Percentiles rank a stretch among this genome's conserved stretches.
Evolutionary conservation across 1,139 yeast genomes (phyloP).

Genomic region (Geotrichum candidum): DNA sequence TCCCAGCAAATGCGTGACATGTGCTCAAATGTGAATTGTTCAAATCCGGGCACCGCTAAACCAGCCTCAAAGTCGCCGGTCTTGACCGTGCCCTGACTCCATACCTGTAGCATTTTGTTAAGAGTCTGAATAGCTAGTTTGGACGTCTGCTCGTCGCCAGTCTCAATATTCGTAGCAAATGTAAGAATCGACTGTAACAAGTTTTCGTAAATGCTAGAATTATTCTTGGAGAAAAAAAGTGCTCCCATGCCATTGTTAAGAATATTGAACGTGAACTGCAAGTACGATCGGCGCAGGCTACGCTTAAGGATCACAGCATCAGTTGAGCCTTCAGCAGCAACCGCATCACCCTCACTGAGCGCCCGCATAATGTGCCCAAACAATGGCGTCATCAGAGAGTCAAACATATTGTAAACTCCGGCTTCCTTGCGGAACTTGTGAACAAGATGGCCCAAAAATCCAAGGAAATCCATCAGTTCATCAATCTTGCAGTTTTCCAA

Average conservation of each 20-base stretch:
- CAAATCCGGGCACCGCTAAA: slow-evolving; percentile 61
- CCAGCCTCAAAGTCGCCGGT: slow-evolving; percentile 55
- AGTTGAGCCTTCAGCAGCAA: slow-evolving; percentile 35
- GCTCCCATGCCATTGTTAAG: slow-evolving; percentile 76
- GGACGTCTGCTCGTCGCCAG: slow-evolving; percentile 46
- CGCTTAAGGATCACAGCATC: slow-evolving; percentile 38
- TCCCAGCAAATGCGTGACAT: slow-evolving; percentile 68
- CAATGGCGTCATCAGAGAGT: slow-evolving; percentile 68
- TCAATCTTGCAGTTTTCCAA: slow-evolving; percentile 55
- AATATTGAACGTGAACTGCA: slow-evolving; percentile 62
- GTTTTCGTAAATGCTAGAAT: slow-evolving; percentile 55
- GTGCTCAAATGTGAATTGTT: slow-evolving; percentile 58
- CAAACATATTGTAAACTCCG: slow-evolving; percentile 64
- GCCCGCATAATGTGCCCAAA: slow-evolving; percentile 56
- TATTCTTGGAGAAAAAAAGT: slow-evolving; percentile 62
- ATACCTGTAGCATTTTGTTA: slow-evolving; percentile 55
- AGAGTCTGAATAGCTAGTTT: slow-evolving; percentile 68
- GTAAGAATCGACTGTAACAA: slow-evolving; percentile 62
- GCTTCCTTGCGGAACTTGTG: slow-evolving; percentile 67
- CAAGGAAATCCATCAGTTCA: slow-evolving; percentile 74
- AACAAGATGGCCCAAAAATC: slow-evolving; percentile 81
- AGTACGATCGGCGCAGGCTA: slow-evolving; percentile 60
- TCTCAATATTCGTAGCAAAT: slow-evolving; percentile 51
- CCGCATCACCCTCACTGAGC: slow-evolving; percentile 41
- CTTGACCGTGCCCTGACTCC: slow-evolving; percentile 63